phyloP scores from a whole-genome alignment of 148 eudicot genomes.

The Silene uniflora region DNA sequence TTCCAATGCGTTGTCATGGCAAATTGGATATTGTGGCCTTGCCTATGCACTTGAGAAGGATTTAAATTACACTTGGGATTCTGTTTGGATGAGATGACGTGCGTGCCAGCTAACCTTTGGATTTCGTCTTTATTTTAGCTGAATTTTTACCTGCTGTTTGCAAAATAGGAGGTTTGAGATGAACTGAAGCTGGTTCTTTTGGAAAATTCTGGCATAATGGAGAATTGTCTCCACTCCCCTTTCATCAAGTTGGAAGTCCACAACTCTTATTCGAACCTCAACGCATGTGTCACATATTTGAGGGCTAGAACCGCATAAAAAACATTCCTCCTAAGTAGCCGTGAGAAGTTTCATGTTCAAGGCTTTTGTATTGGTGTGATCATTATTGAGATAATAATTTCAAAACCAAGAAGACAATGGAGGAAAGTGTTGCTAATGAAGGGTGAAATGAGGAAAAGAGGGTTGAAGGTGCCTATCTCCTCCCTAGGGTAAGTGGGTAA shows the following conservation, averaged over 20 bases:
- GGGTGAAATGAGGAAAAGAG: no score
- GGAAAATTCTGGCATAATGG: neutral
- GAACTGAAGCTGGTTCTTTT: neutral
- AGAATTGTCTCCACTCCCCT: neutral
- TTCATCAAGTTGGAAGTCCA: no score
- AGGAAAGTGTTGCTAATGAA: no score
- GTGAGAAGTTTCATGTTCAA: neutral
- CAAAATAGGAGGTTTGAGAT: neutral
- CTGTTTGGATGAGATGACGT: neutral
- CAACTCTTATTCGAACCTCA: no score
- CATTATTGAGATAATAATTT: no score
- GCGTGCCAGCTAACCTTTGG: neutral
- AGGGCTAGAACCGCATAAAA: no score
- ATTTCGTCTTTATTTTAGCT: neutral
- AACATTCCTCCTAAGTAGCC: no score
- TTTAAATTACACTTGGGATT: neutral
- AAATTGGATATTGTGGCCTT: neutral
- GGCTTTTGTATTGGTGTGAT: constrained; percentile 1
- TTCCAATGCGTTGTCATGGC: neutral
- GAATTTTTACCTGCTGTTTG: neutral
- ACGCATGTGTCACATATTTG: no score
- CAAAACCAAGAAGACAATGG: no score
- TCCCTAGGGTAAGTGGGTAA: no score
- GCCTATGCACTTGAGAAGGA: neutral
- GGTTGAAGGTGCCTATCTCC: no score